These are phyloP conservation scores for Tulasnella sp. DNA, from an alignment of 768 basidiomycete genomes.

Conservation along the genomic window DNA sequence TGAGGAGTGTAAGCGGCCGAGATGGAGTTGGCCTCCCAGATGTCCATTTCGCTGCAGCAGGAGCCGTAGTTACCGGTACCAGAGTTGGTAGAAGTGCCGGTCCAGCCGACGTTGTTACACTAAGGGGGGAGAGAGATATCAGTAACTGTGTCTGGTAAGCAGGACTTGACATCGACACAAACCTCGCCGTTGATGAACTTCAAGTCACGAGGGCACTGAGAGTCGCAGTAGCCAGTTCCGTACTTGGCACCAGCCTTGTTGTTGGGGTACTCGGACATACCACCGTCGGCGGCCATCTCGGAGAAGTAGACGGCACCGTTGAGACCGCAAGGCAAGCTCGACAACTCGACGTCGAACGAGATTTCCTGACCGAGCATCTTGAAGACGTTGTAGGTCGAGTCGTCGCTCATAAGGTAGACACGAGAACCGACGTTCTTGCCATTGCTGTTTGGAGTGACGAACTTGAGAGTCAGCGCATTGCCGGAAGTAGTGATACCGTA, in stretches of 20 bases:
- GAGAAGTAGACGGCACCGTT: conserved; percentile 57
- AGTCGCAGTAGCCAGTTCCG: conserved; percentile 60
- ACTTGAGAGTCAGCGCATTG: conserved; percentile 20
- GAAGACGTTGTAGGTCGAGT: conserved; percentile 42
- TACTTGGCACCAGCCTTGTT: conserved; percentile 54
- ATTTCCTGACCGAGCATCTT: conserved; percentile 50
- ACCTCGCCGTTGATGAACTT: conserved; percentile 54
- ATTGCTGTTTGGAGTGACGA: conserved; percentile 14
- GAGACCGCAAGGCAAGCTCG: conserved; percentile 49
- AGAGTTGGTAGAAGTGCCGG: conserved; percentile 33
- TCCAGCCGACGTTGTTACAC: conserved; percentile 45
- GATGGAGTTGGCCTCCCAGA: conserved; percentile 51
- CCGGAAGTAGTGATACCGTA: conserved; percentile 22
- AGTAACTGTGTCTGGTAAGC: background rate
- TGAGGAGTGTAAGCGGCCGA: conserved; percentile 50
- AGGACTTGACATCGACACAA: conserved; percentile 21
- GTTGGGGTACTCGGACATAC: conserved; percentile 40
- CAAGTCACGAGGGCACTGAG: conserved; percentile 51
- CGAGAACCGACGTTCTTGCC: conserved; percentile 20
- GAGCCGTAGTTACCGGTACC: conserved; percentile 42
- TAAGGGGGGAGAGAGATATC: conserved; percentile 23
- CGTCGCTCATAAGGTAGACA: conserved; percentile 43
- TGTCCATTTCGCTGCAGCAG: conserved; percentile 53
- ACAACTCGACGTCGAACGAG: conserved; percentile 53
- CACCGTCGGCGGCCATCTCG: conserved; percentile 54